These are phyloP conservation scores for Lachnellula arida DNA, from an alignment of 2,329 filamentous ascomycete species.

Conservation along the genomic window DNA sequence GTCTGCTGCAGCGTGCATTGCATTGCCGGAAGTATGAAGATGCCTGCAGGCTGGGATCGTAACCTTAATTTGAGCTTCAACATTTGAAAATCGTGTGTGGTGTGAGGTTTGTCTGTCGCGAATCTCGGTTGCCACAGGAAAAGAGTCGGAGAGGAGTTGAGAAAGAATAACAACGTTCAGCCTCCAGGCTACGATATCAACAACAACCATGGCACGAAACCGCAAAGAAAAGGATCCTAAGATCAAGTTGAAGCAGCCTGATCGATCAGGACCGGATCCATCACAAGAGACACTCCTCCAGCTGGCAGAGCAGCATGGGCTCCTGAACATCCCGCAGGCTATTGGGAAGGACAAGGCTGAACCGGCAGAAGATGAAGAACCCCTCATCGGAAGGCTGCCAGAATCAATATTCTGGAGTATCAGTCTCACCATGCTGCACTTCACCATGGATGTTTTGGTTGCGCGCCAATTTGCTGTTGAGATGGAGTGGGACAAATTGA, in stretches of 20 bases:
- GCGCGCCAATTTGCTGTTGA: slow-evolving; percentile 72
- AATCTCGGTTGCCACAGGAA: not conserved
- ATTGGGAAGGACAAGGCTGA: slow-evolving; percentile 15
- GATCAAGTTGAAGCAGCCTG: slow-evolving; percentile 64
- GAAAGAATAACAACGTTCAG: not conserved
- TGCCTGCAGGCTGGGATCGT: not conserved
- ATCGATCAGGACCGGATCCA: slow-evolving; percentile 54
- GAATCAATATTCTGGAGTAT: slow-evolving; percentile 55
- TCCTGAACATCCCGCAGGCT: slow-evolving; percentile 31
- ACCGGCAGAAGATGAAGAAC: slow-evolving; percentile 25
- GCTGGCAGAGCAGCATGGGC: slow-evolving; percentile 60
- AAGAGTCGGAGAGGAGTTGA: not conserved
- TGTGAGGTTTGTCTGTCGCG: not conserved
- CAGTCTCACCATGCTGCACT: slow-evolving; percentile 66
- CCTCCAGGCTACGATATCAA: not conserved
- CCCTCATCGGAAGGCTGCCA: slow-evolving; percentile 28
- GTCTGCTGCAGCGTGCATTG: slow-evolving; percentile 1
- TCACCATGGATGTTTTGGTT: slow-evolving; percentile 74
- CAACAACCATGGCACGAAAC: slow-evolving; percentile 40
- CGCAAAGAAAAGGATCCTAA: slow-evolving; percentile 43
- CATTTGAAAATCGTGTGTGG: not conserved
- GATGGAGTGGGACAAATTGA: slow-evolving; percentile 53
- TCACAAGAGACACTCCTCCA: slow-evolving; percentile 66
- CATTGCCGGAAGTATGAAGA: not conserved
- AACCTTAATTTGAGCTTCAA: not conserved